Evolutionary conservation across 306 rosid genomes (phyloP).

Genomic region (Casuarina cunninghamiana): DNA sequence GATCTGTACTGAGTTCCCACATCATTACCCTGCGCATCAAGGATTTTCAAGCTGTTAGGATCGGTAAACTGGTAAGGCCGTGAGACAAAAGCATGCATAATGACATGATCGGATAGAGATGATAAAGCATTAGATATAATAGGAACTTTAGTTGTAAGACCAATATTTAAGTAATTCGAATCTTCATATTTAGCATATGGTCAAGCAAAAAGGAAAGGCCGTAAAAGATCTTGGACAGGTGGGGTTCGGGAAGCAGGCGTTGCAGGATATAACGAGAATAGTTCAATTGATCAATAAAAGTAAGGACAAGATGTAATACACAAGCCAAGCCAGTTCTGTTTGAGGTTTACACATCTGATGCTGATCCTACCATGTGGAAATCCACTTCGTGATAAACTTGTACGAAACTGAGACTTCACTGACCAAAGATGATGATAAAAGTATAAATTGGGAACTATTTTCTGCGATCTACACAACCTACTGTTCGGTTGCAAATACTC

Average conservation of each 20-base stretch:
- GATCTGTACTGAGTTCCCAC: constrained; percentile 98
- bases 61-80: background rate
- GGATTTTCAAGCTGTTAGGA: constrained; percentile 16
- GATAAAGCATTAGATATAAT: background rate
- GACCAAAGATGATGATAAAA: background rate
- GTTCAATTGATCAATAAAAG: background rate
- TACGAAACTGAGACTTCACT: too few relatives aligned
- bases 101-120: background rate
- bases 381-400: too few relatives aligned
- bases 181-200: background rate
- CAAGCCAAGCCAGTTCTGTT: background rate
- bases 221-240: background rate
- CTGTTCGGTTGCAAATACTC: background rate
- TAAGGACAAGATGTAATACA: background rate
- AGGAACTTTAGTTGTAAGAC: background rate
- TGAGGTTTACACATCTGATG: background rate
- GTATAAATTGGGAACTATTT: background rate
- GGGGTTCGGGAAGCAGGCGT: too few relatives aligned
- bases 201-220: background rate
- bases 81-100: background rate
- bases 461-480: background rate
- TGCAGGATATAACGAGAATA: too few relatives aligned
- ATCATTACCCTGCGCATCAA: constrained; percentile 67
- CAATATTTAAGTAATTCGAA: background rate
- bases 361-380: too few relatives aligned